Evolutionary conservation across 1,284 basidiomycete species (phyloP).

Genomic region (Ceratobasidium theobromae): DNA sequence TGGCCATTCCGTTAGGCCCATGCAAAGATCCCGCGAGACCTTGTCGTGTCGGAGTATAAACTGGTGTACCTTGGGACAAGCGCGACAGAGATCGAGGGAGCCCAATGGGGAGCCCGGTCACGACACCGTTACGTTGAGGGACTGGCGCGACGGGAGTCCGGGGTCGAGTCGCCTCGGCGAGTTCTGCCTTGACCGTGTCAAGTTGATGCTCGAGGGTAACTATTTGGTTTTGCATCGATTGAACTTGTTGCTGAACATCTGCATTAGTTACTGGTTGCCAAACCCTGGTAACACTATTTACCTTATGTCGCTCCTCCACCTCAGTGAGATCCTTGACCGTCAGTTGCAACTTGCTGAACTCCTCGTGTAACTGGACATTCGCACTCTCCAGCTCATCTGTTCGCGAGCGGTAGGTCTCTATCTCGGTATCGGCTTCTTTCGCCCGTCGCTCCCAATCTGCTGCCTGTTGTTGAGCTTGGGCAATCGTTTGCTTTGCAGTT

Average conservation of each 20-base stretch:
- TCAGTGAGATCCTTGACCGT: slow-evolving; percentile 22
- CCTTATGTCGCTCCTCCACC: neutral
- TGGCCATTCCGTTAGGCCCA: slow-evolving; percentile 51
- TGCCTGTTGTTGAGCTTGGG: slow-evolving; percentile 70
- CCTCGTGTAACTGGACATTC: slow-evolving; percentile 58
- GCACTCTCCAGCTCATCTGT: slow-evolving; percentile 71
- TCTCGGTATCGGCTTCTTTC: slow-evolving; percentile 64
- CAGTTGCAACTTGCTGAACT: slow-evolving; percentile 51
- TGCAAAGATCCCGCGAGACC: slow-evolving; percentile 71
- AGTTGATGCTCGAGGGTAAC: slow-evolving; percentile 62
- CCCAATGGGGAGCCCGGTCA: slow-evolving; percentile 34
- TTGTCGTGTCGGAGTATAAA: slow-evolving; percentile 49
- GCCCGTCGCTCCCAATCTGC: slow-evolving; percentile 76
- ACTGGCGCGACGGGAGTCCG: slow-evolving; percentile 38
- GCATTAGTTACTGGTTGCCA: slow-evolving; percentile 14
- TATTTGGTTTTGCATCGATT: slow-evolving; percentile 65
- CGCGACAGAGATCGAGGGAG: slow-evolving; percentile 44
- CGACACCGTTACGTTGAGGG: slow-evolving; percentile 39
- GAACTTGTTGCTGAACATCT: slow-evolving; percentile 63
- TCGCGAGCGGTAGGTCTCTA: slow-evolving; percentile 64
- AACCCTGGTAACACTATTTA: neutral
- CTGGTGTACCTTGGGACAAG: slow-evolving; percentile 60
- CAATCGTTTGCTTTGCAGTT: slow-evolving; percentile 61
- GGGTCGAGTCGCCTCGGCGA: slow-evolving; percentile 51
- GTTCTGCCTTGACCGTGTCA: slow-evolving; percentile 58